A percentile compares a stretch with the other conserved stretches of the same genome.
Conservation (phyloP, 139 green algal species). For the Raphidocelis subcapitata region DNA sequence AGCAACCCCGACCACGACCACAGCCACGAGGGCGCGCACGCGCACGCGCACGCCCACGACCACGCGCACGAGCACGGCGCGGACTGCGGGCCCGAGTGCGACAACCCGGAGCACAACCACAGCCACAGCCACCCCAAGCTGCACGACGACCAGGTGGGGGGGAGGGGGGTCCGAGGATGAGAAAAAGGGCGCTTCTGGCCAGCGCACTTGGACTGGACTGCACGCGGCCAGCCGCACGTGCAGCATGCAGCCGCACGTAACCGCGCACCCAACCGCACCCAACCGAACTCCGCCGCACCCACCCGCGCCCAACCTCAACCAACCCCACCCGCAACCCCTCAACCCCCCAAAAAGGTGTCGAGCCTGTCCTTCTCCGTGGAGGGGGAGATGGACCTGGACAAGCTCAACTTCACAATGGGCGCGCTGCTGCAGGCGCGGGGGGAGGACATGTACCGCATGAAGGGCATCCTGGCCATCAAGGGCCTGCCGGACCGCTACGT, state of each 20-base stretch:
- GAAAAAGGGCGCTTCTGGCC: no score
- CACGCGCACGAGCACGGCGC: constrained; percentile 38
- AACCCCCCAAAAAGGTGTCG: constrained; percentile 31
- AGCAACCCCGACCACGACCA: constrained; percentile 32
- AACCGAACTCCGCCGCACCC: no score
- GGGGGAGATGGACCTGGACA: constrained; percentile 92
- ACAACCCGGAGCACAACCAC: constrained; percentile 23
- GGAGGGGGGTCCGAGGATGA: no score
- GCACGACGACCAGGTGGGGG: constrained; percentile 20
- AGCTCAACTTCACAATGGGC: constrained; percentile 92
- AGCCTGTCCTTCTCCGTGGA: constrained; percentile 80
- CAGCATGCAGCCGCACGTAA: no score
- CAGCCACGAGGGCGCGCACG: constrained; percentile 32
- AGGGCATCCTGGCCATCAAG: constrained; percentile 87
- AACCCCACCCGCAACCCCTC: no score
- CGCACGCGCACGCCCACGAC: constrained; percentile 28
- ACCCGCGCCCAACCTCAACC: no score
- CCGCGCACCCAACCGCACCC: no score
- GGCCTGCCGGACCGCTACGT: constrained; percentile 17
- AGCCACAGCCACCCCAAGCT: neutral
- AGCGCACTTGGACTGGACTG: constrained; percentile 14
- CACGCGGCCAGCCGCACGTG: no score
- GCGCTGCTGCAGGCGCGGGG: constrained; percentile 74
- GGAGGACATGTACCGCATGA: constrained; percentile 97
- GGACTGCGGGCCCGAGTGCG: constrained; percentile 1